Conservation (phyloP, 148 eudicot genomes). For the Camellia granthamiana region DNA sequence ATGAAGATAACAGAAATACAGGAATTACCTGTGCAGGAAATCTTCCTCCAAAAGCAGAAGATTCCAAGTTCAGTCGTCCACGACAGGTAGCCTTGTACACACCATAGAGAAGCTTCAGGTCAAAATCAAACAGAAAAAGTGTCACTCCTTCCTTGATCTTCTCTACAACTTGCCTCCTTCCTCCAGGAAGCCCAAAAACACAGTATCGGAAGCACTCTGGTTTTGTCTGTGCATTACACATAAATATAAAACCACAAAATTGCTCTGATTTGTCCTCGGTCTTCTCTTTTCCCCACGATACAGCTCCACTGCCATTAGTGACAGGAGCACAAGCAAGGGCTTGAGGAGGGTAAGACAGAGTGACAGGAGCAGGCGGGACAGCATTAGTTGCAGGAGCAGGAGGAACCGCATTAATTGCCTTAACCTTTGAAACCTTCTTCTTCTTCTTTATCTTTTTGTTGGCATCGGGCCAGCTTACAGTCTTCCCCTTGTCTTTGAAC, state of each 20-base stretch:
- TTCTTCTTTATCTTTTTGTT: constrained; percentile 14
- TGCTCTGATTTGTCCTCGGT: background rate
- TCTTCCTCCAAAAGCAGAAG: constrained; percentile 57
- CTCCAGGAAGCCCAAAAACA: constrained; percentile 59
- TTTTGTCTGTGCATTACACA: constrained; percentile 48
- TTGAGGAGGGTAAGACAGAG: background rate
- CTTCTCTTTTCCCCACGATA: background rate
- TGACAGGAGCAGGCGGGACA: background rate
- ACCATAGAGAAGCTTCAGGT: constrained; percentile 53
- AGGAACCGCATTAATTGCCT: background rate
- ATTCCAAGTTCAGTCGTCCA: constrained; percentile 44
- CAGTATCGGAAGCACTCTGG: constrained; percentile 46
- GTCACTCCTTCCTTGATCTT: constrained; percentile 39
- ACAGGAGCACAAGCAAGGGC: constrained; percentile 7
- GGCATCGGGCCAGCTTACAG: background rate
- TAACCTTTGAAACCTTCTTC: constrained; percentile 2
- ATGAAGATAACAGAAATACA: background rate
- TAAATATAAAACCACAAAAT: constrained; percentile 45
- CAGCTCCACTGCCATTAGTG: constrained; percentile 3
- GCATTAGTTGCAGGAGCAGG: background rate
- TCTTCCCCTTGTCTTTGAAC: background rate
- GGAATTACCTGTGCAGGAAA: constrained; percentile 58
- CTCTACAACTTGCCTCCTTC: constrained; percentile 28
- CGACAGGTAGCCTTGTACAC: constrained; percentile 39
- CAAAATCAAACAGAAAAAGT: constrained; percentile 55